These are phyloP conservation scores for Penstemon eatonii DNA, from an alignment of 257 asterid genomes.

Conservation along the genomic window DNA sequence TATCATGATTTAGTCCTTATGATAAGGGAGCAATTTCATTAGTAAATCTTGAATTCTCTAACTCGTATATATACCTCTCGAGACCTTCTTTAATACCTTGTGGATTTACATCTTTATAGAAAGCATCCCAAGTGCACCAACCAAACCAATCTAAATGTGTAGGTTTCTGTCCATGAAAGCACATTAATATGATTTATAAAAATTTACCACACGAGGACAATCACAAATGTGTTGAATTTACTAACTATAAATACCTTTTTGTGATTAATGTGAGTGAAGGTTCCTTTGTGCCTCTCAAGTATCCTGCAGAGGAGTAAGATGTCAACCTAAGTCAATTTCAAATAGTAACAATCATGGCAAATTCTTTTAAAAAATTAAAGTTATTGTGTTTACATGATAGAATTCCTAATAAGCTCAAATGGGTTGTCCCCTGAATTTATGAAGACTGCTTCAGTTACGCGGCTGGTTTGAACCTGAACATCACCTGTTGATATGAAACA, in stretches of 20 bases:
- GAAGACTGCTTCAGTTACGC: conserved; percentile 43
- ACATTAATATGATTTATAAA: neutral
- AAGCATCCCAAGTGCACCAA: conserved; percentile 91
- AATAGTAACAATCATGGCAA: neutral
- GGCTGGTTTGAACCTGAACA: conserved; percentile 37
- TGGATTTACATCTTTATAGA: conserved; percentile 57
- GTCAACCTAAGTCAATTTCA: neutral
- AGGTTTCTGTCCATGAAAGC: conserved; percentile 38
- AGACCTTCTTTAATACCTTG: conserved; percentile 57
- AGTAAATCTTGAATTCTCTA: neutral
- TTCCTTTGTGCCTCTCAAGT: conserved; percentile 47
- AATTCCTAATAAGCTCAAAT: conserved; percentile 46
- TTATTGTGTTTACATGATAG: conserved; percentile 27
- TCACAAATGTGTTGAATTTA: neutral
- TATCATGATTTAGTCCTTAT: neutral
- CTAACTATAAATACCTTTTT: conserved; percentile 36
- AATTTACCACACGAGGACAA: neutral
- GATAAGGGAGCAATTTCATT: neutral
- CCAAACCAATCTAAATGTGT: conserved; percentile 68
- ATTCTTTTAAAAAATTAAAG: neutral
- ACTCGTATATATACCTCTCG: conserved; percentile 33
- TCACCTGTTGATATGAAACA: conserved; percentile 36
- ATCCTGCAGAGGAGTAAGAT: conserved; percentile 34
- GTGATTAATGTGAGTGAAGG: conserved; percentile 40
- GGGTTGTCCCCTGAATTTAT: conserved; percentile 54